Percentiles rank a stretch among this genome's conserved stretches.
Conservation (phyloP, 2,329 filamentous ascomycete genomes). For the Neophaeococcomyces mojaviensis region DNA sequence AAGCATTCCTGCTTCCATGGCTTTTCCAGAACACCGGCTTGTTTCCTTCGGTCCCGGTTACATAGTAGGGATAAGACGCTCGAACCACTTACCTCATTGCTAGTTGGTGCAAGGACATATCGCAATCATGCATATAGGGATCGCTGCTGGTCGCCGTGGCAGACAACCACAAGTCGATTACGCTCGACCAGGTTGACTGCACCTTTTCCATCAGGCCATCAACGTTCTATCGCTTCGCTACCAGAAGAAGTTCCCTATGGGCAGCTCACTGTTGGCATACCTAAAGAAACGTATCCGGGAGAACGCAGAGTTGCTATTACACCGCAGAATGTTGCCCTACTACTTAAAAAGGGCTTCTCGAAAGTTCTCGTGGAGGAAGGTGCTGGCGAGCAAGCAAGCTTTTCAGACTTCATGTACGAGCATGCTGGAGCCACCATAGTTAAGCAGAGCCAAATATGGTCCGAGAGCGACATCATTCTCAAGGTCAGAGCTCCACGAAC, state of each 20-base stretch:
- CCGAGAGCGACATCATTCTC: conserved; percentile 67
- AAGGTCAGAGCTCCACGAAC: conserved; percentile 71
- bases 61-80: not conserved
- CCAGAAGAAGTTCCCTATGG: conserved; percentile 50
- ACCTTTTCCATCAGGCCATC: not conserved
- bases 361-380: conserved; percentile 71
- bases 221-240: not conserved
- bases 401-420: conserved; percentile 68
- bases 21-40: not conserved
- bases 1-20: not conserved
- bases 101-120: not conserved
- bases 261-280: conserved; percentile 68
- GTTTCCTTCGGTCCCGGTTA: not conserved
- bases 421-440: conserved; percentile 71
- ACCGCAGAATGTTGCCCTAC: conserved; percentile 70
- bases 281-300: conserved; percentile 66
- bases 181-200: not conserved
- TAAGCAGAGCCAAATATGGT: conserved; percentile 62
- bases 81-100: not conserved
- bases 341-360: conserved; percentile 78
- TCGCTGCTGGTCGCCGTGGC: not conserved
- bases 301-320: conserved; percentile 81
- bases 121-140: not conserved
- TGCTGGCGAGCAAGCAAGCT: conserved; percentile 70
- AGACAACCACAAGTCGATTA: not conserved